These are phyloP conservation scores for Syncephalastrum sp. DNA, from an alignment of 371 early-diverging fungal genomes.

Conservation along the genomic window DNA sequence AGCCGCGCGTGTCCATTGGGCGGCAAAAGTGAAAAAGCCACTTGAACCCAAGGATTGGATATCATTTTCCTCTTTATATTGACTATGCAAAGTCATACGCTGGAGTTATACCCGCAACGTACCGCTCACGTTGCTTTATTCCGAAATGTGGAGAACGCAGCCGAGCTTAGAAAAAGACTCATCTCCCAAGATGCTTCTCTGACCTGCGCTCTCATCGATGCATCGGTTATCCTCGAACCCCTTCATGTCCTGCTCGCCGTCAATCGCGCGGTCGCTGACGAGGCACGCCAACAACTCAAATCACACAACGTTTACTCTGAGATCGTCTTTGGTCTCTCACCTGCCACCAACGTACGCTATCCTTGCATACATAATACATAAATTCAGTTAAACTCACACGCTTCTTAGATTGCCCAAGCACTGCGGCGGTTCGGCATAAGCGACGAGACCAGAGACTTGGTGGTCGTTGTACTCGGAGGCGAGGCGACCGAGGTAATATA, in stretches of 20 bases:
- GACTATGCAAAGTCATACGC: conserved; percentile 54
- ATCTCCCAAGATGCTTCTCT: conserved; percentile 49
- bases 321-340: conserved; percentile 57
- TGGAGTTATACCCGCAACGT: conserved; percentile 46
- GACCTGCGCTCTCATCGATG: conserved; percentile 51
- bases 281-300: conserved; percentile 44
- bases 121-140: conserved; percentile 56
- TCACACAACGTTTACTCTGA: conserved; percentile 58
- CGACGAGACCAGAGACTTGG: conserved; percentile 40
- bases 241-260: conserved; percentile 47
- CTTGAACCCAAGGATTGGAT: background rate
- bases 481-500: conserved; percentile 36
- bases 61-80: background rate
- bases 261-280: conserved; percentile 53
- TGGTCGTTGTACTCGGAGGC: conserved; percentile 54
- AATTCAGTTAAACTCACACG: background rate
- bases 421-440: conserved; percentile 53
- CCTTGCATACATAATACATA: too few species aligned
- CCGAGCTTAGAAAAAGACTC: conserved; percentile 48
- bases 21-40: background rate
- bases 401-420: conserved; percentile 52
- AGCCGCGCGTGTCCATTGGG: background rate
- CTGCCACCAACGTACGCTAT: conserved; percentile 46
- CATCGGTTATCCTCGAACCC: conserved; percentile 36
- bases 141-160: conserved; percentile 48